Conservation (phyloP, 2,329 filamentous ascomycete genomes). For the Fusarium tupiense region DNA sequence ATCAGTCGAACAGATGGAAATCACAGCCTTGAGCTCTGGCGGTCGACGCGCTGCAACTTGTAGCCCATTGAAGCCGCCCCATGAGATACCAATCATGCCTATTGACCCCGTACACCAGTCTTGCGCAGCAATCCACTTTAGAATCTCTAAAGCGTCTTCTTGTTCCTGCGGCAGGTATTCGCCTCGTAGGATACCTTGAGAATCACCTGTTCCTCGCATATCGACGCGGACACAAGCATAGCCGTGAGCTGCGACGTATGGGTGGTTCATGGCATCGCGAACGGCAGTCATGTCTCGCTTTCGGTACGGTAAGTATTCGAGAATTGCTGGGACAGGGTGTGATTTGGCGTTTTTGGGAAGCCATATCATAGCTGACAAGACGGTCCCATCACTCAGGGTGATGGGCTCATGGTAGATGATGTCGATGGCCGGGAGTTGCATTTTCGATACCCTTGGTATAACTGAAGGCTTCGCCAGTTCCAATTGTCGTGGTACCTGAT, state of each 20-base stretch:
- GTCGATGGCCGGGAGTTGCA: background rate
- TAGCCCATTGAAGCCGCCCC: constrained; percentile 9
- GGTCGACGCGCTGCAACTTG: constrained; percentile 2
- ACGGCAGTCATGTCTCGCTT: constrained; percentile 7
- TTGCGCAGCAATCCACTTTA: background rate
- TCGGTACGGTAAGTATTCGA: background rate
- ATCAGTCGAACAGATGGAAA: constrained; percentile 1
- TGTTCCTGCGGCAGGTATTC: constrained; percentile 3
- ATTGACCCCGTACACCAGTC: background rate
- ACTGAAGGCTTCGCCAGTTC: background rate
- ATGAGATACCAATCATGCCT: constrained; percentile 10
- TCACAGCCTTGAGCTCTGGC: background rate
- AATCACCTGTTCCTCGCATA: constrained; percentile 6
- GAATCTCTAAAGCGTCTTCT: background rate
- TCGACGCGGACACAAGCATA: constrained; percentile 1
- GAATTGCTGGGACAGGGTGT: constrained; percentile 2
- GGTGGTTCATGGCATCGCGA: constrained; percentile 4
- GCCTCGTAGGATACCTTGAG: background rate
- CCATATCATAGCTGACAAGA: constrained; percentile 9
- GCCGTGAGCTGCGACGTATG: background rate
- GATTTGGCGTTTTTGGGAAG: background rate
- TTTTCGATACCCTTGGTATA: rapidly evolving
- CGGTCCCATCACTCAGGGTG: background rate
- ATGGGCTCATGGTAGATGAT: constrained; percentile 6
- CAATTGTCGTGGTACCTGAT: too few species aligned